Base-by-base conservation (phyloP, 2,329 filamentous ascomycete genomes). In the Corinectria fuckeliana region DNA sequence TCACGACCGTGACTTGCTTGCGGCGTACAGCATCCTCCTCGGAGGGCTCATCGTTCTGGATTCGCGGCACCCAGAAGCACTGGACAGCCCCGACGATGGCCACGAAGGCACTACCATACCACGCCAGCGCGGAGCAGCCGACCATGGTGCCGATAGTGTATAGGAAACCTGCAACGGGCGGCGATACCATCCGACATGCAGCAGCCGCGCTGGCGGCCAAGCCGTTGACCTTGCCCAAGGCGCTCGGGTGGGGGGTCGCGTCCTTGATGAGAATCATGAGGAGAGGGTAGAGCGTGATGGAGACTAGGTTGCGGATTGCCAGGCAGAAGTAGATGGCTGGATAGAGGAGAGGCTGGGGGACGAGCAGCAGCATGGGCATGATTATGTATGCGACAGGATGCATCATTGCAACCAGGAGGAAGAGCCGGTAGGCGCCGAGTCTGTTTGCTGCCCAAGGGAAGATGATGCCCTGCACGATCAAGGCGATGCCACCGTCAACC, bases 181-280 rank as follows among this genome's bases (percentile, higher is more conserved):
- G 88, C 0, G 88, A 87, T 10, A 90, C 76, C 74, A 90, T 91
- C 56, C 89, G 81, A 67, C 86, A 90, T 6, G 85, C 86, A 6
- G 87, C 87, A 23, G 86, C 86, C 2, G 85, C 87, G 57, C 85
- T 88, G 50, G 88, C 87, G 20, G 87, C 86, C 41, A 90, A 74
- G 4, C 88, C 88, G 61, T 90, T 90, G 66, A 90, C 84, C 66
- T 82, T 87, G 50, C 88, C 88, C 36, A 89, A 77, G 6, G 86
- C 81, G 39, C 77, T 78, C 6, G 80, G 76, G 28, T 78, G 81
- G 2, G 86, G 85, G 0, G 85, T 88, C 2, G 86, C 85, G 69
- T 89, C 85, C 74, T 90, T 90, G 78, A 90, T 84, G 28, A 89
- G 78, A 65, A 90, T 90, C 42, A 90, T 78, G 34, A 90, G 80